These are phyloP conservation scores for Pleurotus pulmonarius DNA, from an alignment of 768 basidiomycete species.

Conservation along the genomic window DNA sequence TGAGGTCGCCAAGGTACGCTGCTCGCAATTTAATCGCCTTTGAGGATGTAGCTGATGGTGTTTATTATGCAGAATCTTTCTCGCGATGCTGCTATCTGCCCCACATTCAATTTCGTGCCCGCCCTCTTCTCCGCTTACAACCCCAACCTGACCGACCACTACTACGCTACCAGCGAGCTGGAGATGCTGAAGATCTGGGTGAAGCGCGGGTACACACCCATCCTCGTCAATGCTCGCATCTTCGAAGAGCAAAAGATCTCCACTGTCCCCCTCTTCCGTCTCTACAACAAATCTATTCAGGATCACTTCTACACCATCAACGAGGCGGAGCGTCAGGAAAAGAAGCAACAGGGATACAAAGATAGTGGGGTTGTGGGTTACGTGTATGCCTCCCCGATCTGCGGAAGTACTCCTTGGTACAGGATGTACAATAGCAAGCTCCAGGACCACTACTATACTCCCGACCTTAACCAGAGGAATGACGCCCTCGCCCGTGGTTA, in stretches of 20 bases:
- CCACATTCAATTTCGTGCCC: constrained; percentile 4
- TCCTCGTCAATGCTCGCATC: constrained; percentile 9
- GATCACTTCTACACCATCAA: constrained; percentile 13
- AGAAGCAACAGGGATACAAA: constrained; percentile 4
- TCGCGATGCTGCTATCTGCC: background rate
- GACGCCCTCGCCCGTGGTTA: background rate
- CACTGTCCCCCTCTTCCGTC: constrained; percentile 12
- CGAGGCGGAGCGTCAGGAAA: constrained; percentile 3
- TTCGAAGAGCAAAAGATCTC: constrained; percentile 8
- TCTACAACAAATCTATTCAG: constrained; percentile 8
- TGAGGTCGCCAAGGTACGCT: background rate
- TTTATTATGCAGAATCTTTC: background rate
- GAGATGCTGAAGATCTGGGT: constrained; percentile 6
- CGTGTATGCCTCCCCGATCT: constrained; percentile 6
- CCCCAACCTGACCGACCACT: constrained; percentile 1
- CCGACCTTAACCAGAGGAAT: background rate
- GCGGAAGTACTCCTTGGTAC: constrained; percentile 3
- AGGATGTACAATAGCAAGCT: background rate
- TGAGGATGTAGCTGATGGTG: no score
- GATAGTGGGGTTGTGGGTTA: constrained; percentile 9
- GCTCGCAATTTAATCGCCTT: no score
- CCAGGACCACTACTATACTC: constrained; percentile 1
- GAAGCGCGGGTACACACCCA: background rate
- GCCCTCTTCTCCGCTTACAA: constrained; percentile 5
- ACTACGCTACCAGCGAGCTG: constrained; percentile 4